These are phyloP conservation scores for Plenodomus biglobosus DNA, from an alignment of 2,329 filamentous ascomycete species.

Conservation along the genomic window DNA sequence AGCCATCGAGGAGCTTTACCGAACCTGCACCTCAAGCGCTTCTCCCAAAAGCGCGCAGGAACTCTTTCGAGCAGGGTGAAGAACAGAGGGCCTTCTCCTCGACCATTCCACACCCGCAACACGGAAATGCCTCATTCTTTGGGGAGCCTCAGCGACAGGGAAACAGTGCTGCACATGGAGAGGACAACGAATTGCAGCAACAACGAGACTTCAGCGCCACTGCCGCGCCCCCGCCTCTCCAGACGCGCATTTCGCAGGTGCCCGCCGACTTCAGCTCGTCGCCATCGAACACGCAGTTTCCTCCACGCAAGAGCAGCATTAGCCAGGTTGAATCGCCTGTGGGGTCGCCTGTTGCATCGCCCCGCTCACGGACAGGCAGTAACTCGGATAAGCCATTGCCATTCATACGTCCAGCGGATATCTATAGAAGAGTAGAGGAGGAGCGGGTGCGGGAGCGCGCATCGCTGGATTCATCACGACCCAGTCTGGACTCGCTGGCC, in stretches of 20 bases:
- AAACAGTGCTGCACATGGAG: slow-evolving; percentile 33
- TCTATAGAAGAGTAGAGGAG: slow-evolving; percentile 72
- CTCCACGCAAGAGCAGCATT: slow-evolving; percentile 65
- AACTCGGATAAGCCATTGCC: slow-evolving; percentile 57
- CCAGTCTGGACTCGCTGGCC: slow-evolving; percentile 57
- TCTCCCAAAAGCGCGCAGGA: slow-evolving; percentile 38
- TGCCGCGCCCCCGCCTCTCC: slow-evolving; percentile 54
- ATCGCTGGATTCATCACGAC: slow-evolving; percentile 60
- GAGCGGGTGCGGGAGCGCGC: slow-evolving; percentile 61
- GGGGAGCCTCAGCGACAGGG: slow-evolving; percentile 20
- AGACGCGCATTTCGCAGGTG: slow-evolving; percentile 46
- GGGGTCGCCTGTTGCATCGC: slow-evolving; percentile 25
- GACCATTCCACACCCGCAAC: slow-evolving; percentile 25
- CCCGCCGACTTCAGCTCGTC: slow-evolving; percentile 35
- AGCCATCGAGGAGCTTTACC: slow-evolving; percentile 43
- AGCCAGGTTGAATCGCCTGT: slow-evolving; percentile 44
- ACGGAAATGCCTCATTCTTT: slow-evolving; percentile 6
- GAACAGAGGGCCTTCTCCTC: slow-evolving; percentile 55
- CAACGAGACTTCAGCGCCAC: slow-evolving; percentile 56
- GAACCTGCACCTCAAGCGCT: slow-evolving; percentile 42
- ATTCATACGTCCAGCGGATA: slow-evolving; percentile 73
- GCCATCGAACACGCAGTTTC: slow-evolving; percentile 50
- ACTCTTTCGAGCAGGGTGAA: slow-evolving; percentile 59
- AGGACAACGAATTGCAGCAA: slow-evolving; percentile 41
- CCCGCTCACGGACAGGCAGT: slow-evolving; percentile 30